Evolutionary conservation across 192 early-diverging fungal species (phyloP), one percentile per base, ranked within the genome.

Genomic region (Linnemannia schmuckeri): DNA sequence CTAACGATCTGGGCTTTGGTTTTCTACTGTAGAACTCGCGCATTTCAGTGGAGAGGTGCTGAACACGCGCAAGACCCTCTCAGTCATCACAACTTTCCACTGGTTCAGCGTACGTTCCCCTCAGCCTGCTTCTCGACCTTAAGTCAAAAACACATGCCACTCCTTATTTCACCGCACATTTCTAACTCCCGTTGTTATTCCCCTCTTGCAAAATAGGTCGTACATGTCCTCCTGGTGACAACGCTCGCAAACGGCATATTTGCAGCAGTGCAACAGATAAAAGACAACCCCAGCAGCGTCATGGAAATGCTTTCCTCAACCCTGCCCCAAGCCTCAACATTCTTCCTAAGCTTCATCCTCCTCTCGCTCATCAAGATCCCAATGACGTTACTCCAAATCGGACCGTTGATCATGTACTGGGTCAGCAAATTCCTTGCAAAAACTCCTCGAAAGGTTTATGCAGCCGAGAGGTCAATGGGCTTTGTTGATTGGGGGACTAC

Each of bases 311-410:
- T 96, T 8, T 89, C 94, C n/a, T 79, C 87, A 30, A 85, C 88
- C 9, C 90, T 97, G 0, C 97, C 97, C 17, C 90, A 93, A 71
- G 93, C 94, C 2, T 93, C 95, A 8, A 95, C 92, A 52, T 96
- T 94, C 89, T 97, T 96, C 78, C 90, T 96, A 49, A 96, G 94
- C n/a, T 97, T 96, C 44, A 88, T 97, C 85, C 90, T 97, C 38
- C 89, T 92, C 27, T 90, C 95, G 0, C 88, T 96, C 41, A 86
- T 91, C 33, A 89, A 92, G 27, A 91, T 96, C 7, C 92, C 94
- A 7, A 81, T 90, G 33, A 92, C 94, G 80, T 75, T 97, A 15
- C 68, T 96, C 10, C 96, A 96, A 81, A 79, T 94, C 12, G 91
- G 90, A 12, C 92, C 90, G 2, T 82, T 96, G 41, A 90, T 97